These are phyloP conservation scores for Torulaspora pretoriensis DNA, from an alignment of 1,139 yeast species.

Conservation along the genomic window DNA sequence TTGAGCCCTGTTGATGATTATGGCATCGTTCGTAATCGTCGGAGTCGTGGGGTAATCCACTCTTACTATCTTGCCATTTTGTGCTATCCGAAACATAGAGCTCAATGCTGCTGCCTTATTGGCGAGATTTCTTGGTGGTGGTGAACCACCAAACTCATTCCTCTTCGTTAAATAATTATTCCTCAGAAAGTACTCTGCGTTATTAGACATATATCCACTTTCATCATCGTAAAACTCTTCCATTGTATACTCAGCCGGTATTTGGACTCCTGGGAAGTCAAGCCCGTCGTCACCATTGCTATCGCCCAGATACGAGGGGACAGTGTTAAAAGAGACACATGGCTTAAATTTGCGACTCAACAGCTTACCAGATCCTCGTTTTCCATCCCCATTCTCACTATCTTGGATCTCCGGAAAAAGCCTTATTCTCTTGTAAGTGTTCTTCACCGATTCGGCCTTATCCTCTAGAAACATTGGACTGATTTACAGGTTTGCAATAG, in stretches of 20 bases:
- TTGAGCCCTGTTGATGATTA: slow-evolving; percentile 28
- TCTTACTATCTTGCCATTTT: slow-evolving; percentile 31
- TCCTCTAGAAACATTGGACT: slow-evolving; percentile 9
- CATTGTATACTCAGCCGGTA: slow-evolving; percentile 30
- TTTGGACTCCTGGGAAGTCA: slow-evolving; percentile 27
- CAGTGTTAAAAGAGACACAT: slow-evolving; percentile 36
- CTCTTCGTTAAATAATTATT: slow-evolving; percentile 15
- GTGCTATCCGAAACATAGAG: slow-evolving; percentile 21
- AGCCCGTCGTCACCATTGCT: slow-evolving; percentile 21
- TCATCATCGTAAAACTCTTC: slow-evolving; percentile 36
- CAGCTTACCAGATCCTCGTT: neutral
- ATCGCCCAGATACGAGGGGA: slow-evolving; percentile 26
- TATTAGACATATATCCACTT: slow-evolving; percentile 20
- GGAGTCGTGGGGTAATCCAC: slow-evolving; percentile 37
- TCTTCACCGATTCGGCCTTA: slow-evolving; percentile 19
- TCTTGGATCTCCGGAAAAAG: slow-evolving; percentile 11
- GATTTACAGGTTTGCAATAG: neutral
- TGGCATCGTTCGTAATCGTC: slow-evolving; percentile 29
- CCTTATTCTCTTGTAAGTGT: slow-evolving; percentile 17
- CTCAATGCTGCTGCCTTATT: slow-evolving; percentile 12
- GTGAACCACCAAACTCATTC: slow-evolving; percentile 15
- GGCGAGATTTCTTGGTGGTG: slow-evolving; percentile 14
- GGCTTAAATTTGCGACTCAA: slow-evolving; percentile 18
- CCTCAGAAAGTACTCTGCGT: slow-evolving; percentile 14
- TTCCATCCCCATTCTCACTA: neutral